A percentile compares a stretch with the other conserved stretches of the same genome.
phyloP scores from a whole-genome alignment of 2,329 filamentous ascomycete species.

The Stemphylium lycopersici region DNA sequence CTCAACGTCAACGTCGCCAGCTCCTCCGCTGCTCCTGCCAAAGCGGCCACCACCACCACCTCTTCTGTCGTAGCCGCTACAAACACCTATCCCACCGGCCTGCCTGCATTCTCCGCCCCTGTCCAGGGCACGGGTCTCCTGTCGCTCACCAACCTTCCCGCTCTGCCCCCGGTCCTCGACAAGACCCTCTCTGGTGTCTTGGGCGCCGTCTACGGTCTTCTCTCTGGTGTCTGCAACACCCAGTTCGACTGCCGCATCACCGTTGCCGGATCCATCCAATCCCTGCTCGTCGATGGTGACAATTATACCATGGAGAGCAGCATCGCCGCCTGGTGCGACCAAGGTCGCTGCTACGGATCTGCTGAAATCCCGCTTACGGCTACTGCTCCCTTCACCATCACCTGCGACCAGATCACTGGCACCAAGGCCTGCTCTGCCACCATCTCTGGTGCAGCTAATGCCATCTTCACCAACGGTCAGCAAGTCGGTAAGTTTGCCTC shows the following conservation, averaged over 20 bases:
- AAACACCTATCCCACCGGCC: not conserved
- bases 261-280: conserved; percentile 9
- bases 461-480: conserved; percentile 7
- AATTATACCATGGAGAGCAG: conserved; percentile 4
- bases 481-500: conserved; percentile 5
- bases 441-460: conserved; percentile 4
- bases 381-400: conserved; percentile 9
- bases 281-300: conserved; percentile 11
- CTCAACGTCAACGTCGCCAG: too few relatives aligned
- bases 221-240: conserved; percentile 3
- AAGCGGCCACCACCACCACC: not conserved
- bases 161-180: conserved; percentile 11
- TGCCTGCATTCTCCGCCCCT: conserved; percentile 11
- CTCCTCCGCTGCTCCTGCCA: too few relatives aligned
- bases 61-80: not conserved
- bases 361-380: conserved; percentile 1
- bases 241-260: conserved; percentile 5
- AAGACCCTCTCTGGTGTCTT: not conserved
- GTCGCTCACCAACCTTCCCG: conserved; percentile 5
- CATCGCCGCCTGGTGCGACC: conserved; percentile 2
- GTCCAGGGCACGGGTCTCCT: conserved; percentile 4
- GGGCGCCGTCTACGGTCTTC: not conserved
- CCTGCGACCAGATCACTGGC: conserved; percentile 3
- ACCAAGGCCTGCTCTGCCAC: conserved; percentile 5
- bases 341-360: conserved; percentile 10